Conservation (phyloP, 768 basidiomycete genomes). For the Neoboletus subvelutipes region DNA sequence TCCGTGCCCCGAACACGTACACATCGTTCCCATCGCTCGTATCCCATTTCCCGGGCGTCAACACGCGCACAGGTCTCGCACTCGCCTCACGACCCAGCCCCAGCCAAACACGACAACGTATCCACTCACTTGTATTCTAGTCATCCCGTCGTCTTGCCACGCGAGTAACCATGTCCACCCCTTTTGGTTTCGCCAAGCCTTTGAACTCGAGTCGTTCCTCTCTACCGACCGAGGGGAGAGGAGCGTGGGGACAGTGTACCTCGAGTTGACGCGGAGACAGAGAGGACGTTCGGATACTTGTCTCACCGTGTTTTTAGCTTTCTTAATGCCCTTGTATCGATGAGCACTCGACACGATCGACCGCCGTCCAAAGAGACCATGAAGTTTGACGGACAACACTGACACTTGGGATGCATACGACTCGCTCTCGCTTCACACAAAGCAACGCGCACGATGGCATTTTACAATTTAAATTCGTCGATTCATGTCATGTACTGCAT, state of each 20-base stretch:
- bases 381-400: background rate
- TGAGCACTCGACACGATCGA: background rate
- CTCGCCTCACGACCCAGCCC: background rate
- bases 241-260: background rate
- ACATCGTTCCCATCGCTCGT: background rate
- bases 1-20: background rate
- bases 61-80: background rate
- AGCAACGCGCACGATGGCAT: background rate
- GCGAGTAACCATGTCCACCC: background rate
- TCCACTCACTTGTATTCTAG: conserved; percentile 1
- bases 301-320: background rate
- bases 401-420: too few species aligned
- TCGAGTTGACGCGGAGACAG: background rate
- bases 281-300: background rate
- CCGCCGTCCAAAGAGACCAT: background rate
- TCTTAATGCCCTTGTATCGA: background rate
- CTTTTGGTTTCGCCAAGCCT: background rate
- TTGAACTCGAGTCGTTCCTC: background rate
- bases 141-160: conserved; percentile 1
- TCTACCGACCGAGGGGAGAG: background rate
- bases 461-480: background rate
- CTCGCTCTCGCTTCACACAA: background rate
- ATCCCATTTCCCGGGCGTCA: background rate
- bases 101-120: background rate
- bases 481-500: background rate